Base-by-base conservation (phyloP, 2,329 filamentous ascomycete genomes). In the Teratosphaeria viscida region DNA sequence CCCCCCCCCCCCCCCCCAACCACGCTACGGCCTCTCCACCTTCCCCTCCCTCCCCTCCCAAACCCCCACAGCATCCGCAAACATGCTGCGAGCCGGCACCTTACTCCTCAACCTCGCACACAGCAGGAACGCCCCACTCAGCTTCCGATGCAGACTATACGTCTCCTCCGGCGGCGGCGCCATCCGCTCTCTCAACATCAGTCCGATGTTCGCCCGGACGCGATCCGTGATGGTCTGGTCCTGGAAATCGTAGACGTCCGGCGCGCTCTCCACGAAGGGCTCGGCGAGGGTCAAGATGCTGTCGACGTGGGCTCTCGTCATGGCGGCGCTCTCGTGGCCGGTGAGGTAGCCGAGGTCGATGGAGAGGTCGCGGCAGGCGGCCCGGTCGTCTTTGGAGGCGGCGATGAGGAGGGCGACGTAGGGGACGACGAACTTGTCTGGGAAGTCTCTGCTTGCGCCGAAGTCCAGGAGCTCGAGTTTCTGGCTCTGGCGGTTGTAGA, bases 141-240 rank as follows among this genome's bases (percentile, higher is more conserved):
- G 77, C 77, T 99, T 99, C 62, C 94, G 84, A 75, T 99, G 94
- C 68, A 99, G 76, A 72, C 88, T 92, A 71, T 99, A 99, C 57
- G 94, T 99, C 79, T 99, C 94, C 76, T 99, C 95, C 0, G 94
- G 94, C 27, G 95, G 94, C 27, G 94, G 92, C 16, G 90, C 85
- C 23, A 99, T 77, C 39, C 94, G 79, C 78, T 99, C 94, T 59
- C 84, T 83, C 54, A 99, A 81, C 94, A 99, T 99, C 57, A 95
- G 78, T 16, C 94, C 94, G 65, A 99, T 97, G 57, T 95, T 81
- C 3, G 80, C 82, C 68, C 92, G 86, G 60, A 99, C 92, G 53
- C 95, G 82, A 70, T 97, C 92, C 0, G 94, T 99, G 66, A 99
- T 97, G 1, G 92, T 99, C 78, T 99, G 94, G 69, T 92, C 85